A percentile compares a stretch with the other conserved stretches of the same genome.
These are phyloP conservation scores for Musa beccarii DNA, from an alignment of 176 grass and related monocot species.

Conservation along the genomic window DNA sequence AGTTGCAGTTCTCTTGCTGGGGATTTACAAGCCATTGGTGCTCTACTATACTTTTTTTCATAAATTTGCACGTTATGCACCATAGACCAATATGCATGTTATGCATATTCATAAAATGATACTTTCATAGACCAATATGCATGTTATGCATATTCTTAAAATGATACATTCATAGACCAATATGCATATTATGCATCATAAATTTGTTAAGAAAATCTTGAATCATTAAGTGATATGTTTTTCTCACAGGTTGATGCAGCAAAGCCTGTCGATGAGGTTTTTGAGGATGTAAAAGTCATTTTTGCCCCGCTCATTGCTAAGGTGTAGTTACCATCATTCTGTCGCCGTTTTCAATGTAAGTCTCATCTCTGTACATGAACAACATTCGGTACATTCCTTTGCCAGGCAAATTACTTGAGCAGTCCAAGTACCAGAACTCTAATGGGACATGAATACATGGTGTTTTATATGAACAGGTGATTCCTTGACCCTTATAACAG, in stretches of 20 bases:
- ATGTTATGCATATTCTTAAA: neutral
- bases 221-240: neutral
- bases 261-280: constrained; percentile 36
- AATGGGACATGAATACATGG: neutral
- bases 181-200: neutral
- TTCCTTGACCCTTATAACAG: neutral
- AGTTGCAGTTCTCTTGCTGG: too few species aligned
- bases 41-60: too few species aligned
- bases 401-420: constrained; percentile 8
- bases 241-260: constrained; percentile 39
- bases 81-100: neutral
- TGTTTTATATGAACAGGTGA: neutral
- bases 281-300: constrained; percentile 43
- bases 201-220: neutral
- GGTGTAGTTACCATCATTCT: constrained; percentile 11
- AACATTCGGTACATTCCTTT: neutral
- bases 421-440: neutral
- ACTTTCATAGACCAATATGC: neutral
- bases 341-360: neutral
- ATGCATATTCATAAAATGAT: neutral
- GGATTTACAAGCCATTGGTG: too few species aligned
- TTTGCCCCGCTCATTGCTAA: constrained; percentile 22
- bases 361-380: neutral
- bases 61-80: neutral
- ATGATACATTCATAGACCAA: neutral